phyloP scores from a whole-genome alignment of 2,329 filamentous ascomycete genomes.

The Fusarium devonianum region DNA sequence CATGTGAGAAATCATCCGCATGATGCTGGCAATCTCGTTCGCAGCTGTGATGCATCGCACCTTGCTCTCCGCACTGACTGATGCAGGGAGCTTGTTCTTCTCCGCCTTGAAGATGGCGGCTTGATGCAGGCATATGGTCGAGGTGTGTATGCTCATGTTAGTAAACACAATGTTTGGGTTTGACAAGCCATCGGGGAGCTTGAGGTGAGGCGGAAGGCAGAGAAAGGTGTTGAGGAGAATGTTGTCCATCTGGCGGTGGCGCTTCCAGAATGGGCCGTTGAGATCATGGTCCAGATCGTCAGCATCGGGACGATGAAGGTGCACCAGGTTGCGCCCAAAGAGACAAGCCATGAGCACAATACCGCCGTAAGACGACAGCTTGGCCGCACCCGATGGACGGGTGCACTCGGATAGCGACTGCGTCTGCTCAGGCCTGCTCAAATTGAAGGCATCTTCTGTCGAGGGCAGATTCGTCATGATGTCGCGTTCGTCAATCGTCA shows the following conservation, averaged over 20 bases:
- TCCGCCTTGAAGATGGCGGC: slow-evolving; percentile 98
- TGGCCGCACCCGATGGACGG: slow-evolving; percentile 73
- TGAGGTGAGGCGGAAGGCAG: slow-evolving; percentile 79
- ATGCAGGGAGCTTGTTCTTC: slow-evolving; percentile 78
- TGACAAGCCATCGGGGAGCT: slow-evolving; percentile 76
- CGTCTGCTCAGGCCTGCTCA: slow-evolving; percentile 77
- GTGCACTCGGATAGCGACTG: slow-evolving; percentile 74
- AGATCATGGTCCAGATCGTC: slow-evolving; percentile 87
- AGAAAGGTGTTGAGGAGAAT: slow-evolving; percentile 88
- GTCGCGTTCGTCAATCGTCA: slow-evolving; percentile 91
- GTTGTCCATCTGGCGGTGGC: slow-evolving; percentile 88
- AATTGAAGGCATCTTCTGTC: slow-evolving; percentile 84
- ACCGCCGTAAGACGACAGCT: slow-evolving; percentile 79
- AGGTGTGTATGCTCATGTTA: slow-evolving; percentile 97
- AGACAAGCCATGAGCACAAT: slow-evolving; percentile 87
- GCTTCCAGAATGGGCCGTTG: slow-evolving; percentile 94
- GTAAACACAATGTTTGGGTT: slow-evolving; percentile 90
- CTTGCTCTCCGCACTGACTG: slow-evolving; percentile 88
- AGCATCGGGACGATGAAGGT: slow-evolving; percentile 84
- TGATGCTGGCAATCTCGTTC: slow-evolving; percentile 91
- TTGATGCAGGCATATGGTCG: slow-evolving; percentile 96
- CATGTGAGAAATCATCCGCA: slow-evolving; percentile 92
- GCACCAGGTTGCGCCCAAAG: slow-evolving; percentile 88
- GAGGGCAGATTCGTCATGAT: slow-evolving; percentile 85
- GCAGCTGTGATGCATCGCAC: slow-evolving; percentile 91